Percentiles rank a stretch among this genome's conserved stretches.
phyloP scores from a whole-genome alignment of 2,329 filamentous ascomycete genomes.

The Colletotrichum sp. region DNA sequence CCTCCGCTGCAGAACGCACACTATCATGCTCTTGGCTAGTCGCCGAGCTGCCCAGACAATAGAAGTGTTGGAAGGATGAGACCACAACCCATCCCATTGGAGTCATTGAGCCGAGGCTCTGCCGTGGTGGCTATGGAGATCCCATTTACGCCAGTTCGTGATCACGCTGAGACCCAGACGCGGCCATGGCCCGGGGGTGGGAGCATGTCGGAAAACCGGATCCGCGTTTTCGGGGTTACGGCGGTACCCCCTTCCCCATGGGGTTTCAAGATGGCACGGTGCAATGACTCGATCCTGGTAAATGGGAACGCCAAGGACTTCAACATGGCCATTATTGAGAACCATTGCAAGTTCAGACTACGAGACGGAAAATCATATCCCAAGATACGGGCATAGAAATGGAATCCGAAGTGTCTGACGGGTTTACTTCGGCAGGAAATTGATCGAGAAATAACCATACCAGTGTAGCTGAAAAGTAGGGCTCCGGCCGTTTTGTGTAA shows the following conservation, averaged over 20 bases:
- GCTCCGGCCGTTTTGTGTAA: not conserved
- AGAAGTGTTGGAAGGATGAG: not conserved
- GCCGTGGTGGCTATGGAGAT: not conserved
- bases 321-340: not conserved
- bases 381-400: not conserved
- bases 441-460: not conserved
- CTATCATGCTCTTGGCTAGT: not conserved
- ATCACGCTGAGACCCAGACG: not conserved
- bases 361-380: not conserved
- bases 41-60: not conserved
- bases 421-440: not conserved
- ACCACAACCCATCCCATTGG: not conserved
- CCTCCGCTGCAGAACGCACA: not conserved
- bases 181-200: not conserved
- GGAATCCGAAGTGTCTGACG: not conserved
- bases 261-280: not conserved
- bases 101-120: not conserved
- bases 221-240: not conserved
- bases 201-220: not conserved
- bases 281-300: not conserved
- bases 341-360: not conserved
- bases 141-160: not conserved
- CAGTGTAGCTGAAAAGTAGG: not conserved
- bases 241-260: not conserved
- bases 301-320: not conserved